Evolutionary conservation across 371 early-diverging fungal genomes (phyloP), one percentile per base, ranked within the genome.

Genomic region (Syncephalastrum monosporum): DNA sequence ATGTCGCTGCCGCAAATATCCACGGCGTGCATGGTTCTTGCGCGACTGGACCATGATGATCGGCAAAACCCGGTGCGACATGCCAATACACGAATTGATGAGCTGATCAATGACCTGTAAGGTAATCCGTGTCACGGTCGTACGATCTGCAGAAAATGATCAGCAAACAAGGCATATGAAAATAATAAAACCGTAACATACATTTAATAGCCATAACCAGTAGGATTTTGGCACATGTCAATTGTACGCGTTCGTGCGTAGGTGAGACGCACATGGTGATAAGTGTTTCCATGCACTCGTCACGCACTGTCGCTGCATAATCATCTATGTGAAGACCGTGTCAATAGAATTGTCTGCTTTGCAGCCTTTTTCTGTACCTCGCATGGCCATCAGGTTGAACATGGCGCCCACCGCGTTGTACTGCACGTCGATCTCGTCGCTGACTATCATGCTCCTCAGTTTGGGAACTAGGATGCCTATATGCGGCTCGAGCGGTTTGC

Each of bases 391-490:
- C 42, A 78, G 47, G 21, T 78, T 78, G 51, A 75, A 78, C 21
- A 78, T 60, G 10, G 79, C 79, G 21, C 71, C 71, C 3, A 68
- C 73, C 5, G 79, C 71, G 54, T 75, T 78, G 23, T 75, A 75
- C 43, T 78, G 79, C 14, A 75, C 73, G 33, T 75, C 73, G 3
- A 67, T 41, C 15, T 78, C 79, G 16, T 70, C 73, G 56, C 64
- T 64, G 3, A 57, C 29, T 21, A 78, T 15, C 24, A 78, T 42
- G 16, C 56, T 41, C 42, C 74, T 71, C 13, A 78, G 45, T 7
- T 71, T 68, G 24, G 61, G 58, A 5, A 73, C 61, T 15, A 78
- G 58, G 16, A 23, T 48, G 48, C 58, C 55, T 6, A 49, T 19
- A 38, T 66, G 59, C 4, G 41, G 41, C 15, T 57, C 66, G 52